Evolutionary conservation across 495 filamentous ascomycete species (phyloP), one percentile per base, ranked within the genome.

Genomic region (Parmelia sp.): DNA sequence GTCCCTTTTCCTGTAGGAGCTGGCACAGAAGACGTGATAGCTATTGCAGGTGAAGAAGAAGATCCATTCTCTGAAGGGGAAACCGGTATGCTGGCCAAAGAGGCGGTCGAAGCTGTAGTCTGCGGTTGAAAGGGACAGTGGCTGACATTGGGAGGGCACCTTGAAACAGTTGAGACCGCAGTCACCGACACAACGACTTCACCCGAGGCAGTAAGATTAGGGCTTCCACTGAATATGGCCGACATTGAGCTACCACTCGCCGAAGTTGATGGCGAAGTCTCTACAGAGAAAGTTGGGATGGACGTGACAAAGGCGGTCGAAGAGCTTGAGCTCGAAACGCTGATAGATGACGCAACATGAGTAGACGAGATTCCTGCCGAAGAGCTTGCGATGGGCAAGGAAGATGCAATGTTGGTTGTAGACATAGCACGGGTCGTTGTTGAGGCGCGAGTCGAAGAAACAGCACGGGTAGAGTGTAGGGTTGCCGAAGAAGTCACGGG

Each of bases 401-500:
- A 51, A 27, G 45, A 14, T 29, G 25, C 10, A 29, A 23, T 4
- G 11, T 31, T 12, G 17, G 49, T 53, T 17, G 12, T 53, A 6
- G 49, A 53, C 25, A 53, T 25, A 15, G 49, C 49, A 0, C 2
- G 1, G 27, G 49, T 53, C 27, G 49, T 53, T 53, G 25, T 15
- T 53, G 31, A 25, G 4, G 19, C 27, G 2, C 0, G 12, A 53
- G 27, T 53, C 14, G 49, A 51, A 51, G 45, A 51, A 11, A 39
- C 7, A 15, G 49, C 27, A 31, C 12, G 49, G 19, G 49, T 31
- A 31, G 49, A 31, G 5, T 29, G 49, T 25, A 31, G 3, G 14
- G 49, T 53, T 31, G 49, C 49, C 49, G 49, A 53, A 53, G 49
- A 53, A 53, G 25, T 53, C 25, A 53, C 49, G 17, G 49, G 25